Evolutionary conservation across 169 alveolate genomes (phyloP).

Genomic region (Plasmodium gonderi): DNA sequence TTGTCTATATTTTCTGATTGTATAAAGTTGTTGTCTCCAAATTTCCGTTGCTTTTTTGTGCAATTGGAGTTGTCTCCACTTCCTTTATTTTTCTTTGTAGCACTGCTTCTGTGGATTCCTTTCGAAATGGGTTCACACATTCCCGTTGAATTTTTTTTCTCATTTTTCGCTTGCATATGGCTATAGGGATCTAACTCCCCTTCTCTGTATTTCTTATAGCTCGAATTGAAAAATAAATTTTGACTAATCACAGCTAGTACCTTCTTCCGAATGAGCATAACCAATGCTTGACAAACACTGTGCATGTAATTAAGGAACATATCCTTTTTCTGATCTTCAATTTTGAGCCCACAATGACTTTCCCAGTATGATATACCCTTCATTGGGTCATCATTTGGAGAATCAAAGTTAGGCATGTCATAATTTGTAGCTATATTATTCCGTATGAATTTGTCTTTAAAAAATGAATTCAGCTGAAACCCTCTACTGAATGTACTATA

Average conservation of each 20-base stretch:
- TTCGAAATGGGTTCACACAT: background rate
- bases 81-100: background rate
- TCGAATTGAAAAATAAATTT: background rate
- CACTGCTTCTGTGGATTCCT: background rate
- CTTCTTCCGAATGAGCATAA: background rate
- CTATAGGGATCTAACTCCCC: too few species aligned
- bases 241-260: background rate
- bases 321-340: background rate
- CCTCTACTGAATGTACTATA: constrained; percentile 5
- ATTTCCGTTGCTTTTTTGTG: constrained; percentile 13
- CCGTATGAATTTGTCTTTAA: constrained; percentile 4
- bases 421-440: background rate
- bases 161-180: background rate
- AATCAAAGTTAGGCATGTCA: background rate
- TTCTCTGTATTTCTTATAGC: background rate
- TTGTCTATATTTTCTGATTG: background rate
- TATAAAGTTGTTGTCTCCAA: background rate
- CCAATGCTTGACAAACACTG: background rate
- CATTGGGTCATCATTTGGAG: background rate
- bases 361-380: background rate
- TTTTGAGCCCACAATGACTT: background rate
- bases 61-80: background rate
- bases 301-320: background rate
- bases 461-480: background rate
- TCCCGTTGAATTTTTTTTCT: background rate